phyloP scores from a whole-genome alignment of 331 rosid genomes.

The Rhamnella rubrinervis region DNA sequence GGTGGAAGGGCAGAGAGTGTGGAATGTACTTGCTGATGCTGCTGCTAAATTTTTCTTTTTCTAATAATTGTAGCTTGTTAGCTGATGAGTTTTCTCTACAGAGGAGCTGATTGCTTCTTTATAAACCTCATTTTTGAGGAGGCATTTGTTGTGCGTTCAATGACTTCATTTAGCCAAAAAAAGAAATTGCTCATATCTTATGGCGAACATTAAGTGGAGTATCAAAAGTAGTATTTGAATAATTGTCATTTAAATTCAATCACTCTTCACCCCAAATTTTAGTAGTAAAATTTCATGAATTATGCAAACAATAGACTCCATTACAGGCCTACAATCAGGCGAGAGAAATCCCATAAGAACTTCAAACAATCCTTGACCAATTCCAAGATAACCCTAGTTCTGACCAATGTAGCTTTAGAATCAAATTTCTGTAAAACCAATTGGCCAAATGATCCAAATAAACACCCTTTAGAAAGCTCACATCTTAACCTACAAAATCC shows the following conservation, averaged over 20 bases:
- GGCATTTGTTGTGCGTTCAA: no score
- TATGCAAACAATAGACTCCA: neutral
- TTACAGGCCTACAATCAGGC: neutral
- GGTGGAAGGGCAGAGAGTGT: no score
- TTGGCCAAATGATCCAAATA: neutral
- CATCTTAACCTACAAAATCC: neutral
- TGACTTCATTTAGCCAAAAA: no score
- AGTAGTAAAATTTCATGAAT: neutral
- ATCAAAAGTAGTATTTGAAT: neutral
- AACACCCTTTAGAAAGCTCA: constrained; percentile 19
- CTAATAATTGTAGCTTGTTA: no score
- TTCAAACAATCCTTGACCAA: neutral
- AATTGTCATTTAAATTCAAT: neutral
- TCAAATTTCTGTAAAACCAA: constrained; percentile 2
- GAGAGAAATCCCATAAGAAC: neutral
- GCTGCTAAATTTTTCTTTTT: no score
- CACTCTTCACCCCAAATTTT: neutral
- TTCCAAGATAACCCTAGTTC: neutral
- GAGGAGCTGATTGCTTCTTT: no score
- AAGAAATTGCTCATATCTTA: neutral
- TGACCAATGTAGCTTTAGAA: constrained; percentile 9
- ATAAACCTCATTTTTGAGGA: no score
- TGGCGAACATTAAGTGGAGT: neutral
- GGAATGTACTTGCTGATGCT: no score
- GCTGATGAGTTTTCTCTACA: no score